Percentiles rank a stretch among this genome's conserved stretches.
These are phyloP conservation scores for Karstenula rhodostoma DNA, from an alignment of 2,329 filamentous ascomycete genomes.

Conservation along the genomic window DNA sequence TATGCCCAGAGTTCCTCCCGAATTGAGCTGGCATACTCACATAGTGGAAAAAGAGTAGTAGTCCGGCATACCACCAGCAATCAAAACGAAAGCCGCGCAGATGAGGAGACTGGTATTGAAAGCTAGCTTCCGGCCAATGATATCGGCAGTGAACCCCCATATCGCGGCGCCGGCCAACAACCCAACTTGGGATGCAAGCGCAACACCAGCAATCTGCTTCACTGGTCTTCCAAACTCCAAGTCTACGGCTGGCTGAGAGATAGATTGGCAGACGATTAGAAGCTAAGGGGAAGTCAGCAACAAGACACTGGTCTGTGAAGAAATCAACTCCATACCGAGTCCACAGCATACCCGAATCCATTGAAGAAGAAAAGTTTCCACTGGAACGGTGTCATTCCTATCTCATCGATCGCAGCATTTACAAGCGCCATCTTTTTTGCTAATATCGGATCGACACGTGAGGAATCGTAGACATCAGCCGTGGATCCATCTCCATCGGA, in stretches of 20 bases:
- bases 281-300: slow-evolving; percentile 26
- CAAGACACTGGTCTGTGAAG: not conserved
- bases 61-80: slow-evolving; percentile 33
- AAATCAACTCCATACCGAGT: slow-evolving; percentile 24
- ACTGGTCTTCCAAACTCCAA: slow-evolving; percentile 32
- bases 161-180: slow-evolving; percentile 51
- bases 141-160: slow-evolving; percentile 30
- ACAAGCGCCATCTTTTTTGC: slow-evolving; percentile 50
- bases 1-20: not conserved
- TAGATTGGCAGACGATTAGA: slow-evolving; percentile 48
- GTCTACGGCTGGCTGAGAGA: slow-evolving; percentile 41
- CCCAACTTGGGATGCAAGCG: slow-evolving; percentile 53
- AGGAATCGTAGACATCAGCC: slow-evolving; percentile 23
- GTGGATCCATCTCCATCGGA: slow-evolving; percentile 13
- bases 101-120: slow-evolving; percentile 34
- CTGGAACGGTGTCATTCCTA: slow-evolving; percentile 68
- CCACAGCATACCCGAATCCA: slow-evolving; percentile 62
- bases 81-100: slow-evolving; percentile 30
- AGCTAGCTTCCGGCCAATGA: slow-evolving; percentile 24
- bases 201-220: slow-evolving; percentile 40
- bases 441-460: slow-evolving; percentile 48
- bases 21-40: not conserved
- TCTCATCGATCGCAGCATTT: slow-evolving; percentile 60
- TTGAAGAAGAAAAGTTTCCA: slow-evolving; percentile 69
- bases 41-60: slow-evolving; percentile 32